Conservation (phyloP, 345 rosid species). For the Acer campestre region DNA sequence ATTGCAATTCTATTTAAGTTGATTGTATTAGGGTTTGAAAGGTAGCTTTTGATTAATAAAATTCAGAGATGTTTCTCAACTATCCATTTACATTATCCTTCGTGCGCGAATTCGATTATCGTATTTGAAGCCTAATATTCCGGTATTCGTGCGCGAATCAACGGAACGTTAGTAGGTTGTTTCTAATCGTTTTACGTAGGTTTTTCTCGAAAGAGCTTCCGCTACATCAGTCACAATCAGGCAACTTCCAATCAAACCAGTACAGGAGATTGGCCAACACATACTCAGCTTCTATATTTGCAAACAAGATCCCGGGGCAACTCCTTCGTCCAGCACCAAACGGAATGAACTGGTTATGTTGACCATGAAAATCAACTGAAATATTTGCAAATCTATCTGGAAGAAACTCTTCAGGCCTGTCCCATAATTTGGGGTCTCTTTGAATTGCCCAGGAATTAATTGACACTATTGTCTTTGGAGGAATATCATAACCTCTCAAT, state of each 20-base stretch:
- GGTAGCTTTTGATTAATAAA: no score
- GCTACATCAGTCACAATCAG: conserved; percentile 16
- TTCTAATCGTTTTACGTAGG: no score
- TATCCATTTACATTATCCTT: no score
- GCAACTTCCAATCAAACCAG: conserved; percentile 35
- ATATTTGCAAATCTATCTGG: conserved; percentile 13
- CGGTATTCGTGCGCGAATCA: no score
- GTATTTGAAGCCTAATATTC: no score
- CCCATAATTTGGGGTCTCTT: conserved; percentile 15
- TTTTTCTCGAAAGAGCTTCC: no score
- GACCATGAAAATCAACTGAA: conserved; percentile 4
- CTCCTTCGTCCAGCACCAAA: conserved; percentile 19
- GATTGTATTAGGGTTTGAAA: no score
- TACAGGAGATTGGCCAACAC: conserved; percentile 20
- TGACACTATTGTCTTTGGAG: neutral
- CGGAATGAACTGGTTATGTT: conserved; percentile 5
- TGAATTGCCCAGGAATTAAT: conserved; percentile 17
- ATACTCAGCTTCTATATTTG: conserved; percentile 7
- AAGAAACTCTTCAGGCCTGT: conserved; percentile 15
- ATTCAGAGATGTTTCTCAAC: no score
- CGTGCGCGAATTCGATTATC: no score
- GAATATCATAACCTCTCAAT: conserved; percentile 14
- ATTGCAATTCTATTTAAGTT: no score
- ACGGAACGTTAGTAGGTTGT: no score
- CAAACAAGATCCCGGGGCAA: conserved; percentile 16